Percentiles rank a stretch among this genome's conserved stretches.
phyloP scores from a whole-genome alignment of 345 rosid genomes.

The Brassica napus region Da-Ae NC_063434.1:3702001-3702500 shows the following conservation, averaged over 20 bases:
- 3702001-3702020: not conserved
- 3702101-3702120: slow-evolving; percentile 1
- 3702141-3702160: not conserved
- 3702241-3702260: not conserved
- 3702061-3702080: not conserved
- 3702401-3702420: slow-evolving; percentile 27
- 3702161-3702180: not conserved
- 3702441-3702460: slow-evolving; percentile 29
- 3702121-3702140: not conserved
- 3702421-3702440: slow-evolving; percentile 31
- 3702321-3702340: not conserved
- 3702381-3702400: not conserved
- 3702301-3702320: not conserved
- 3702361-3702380: slow-evolving; percentile 6
- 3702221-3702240: not conserved
- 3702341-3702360: not conserved
- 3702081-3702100: slow-evolving; percentile 11
- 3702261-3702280: not conserved
- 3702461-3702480: slow-evolving; percentile 19
- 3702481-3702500: not conserved
- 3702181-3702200: not conserved
- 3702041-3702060: slow-evolving; percentile 3
- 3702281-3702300: slow-evolving; percentile 6
- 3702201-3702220: not conserved
- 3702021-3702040: not conserved